These are phyloP conservation scores for Penicillium sp. DNA, from an alignment of 2,329 filamentous ascomycete species.

Conservation along the genomic window DNA sequence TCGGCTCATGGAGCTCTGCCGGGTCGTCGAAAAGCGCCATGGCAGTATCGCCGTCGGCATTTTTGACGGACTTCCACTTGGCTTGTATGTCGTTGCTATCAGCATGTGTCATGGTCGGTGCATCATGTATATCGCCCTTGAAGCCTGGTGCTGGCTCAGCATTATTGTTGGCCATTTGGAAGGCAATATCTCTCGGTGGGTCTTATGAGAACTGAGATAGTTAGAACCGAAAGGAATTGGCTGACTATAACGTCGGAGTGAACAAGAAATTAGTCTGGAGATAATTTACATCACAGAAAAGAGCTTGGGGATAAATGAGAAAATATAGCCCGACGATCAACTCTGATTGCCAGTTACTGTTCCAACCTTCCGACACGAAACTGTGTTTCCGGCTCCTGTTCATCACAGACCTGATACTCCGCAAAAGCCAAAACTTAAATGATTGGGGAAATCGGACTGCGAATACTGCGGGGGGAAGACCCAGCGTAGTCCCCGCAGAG, in stretches of 20 bases:
- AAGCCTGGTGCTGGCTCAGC: slow-evolving; percentile 11
- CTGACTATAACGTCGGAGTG: not conserved
- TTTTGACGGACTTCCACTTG: slow-evolving; percentile 30
- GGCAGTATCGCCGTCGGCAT: slow-evolving; percentile 49
- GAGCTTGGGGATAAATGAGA: not conserved
- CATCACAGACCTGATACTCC: slow-evolving; percentile 1
- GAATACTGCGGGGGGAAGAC: slow-evolving; percentile 21
- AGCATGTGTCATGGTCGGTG: slow-evolving; percentile 26
- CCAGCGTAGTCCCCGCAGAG: slow-evolving; percentile 4
- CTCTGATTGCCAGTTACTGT: not conserved
- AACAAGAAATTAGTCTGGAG: not conserved
- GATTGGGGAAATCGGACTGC: not conserved
- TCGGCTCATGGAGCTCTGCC: slow-evolving; percentile 47
- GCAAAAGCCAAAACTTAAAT: slow-evolving; percentile 5
- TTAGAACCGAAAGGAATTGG: not conserved
- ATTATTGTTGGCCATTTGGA: slow-evolving; percentile 15
- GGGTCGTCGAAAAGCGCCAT: slow-evolving; percentile 51
- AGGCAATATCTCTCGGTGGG: not conserved
- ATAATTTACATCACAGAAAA: not conserved
- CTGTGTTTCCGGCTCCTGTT: not conserved
- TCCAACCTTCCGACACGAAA: not conserved
- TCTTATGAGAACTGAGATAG: not conserved
- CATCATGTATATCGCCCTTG: slow-evolving; percentile 23
- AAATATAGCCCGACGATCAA: not conserved
- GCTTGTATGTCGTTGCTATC: slow-evolving; percentile 24